Evolutionary conservation across 225 moss, liverwort and hornwort species (phyloP).

Genomic region (Neckera pumila): DNA sequence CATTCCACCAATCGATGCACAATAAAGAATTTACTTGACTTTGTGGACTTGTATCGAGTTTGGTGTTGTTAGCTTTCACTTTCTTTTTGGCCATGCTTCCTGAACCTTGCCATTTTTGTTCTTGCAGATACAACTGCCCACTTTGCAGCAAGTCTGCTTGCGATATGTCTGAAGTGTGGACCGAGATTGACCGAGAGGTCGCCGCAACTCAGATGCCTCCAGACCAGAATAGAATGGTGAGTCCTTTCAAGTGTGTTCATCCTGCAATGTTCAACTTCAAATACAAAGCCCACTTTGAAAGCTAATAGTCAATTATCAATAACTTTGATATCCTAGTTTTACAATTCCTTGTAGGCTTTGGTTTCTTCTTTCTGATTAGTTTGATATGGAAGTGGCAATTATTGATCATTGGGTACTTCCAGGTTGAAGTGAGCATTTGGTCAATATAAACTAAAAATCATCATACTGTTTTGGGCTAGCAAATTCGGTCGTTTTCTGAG

Average conservation of each 20-base stretch:
- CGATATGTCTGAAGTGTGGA: conserved; percentile 45
- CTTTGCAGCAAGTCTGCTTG: conserved; percentile 50
- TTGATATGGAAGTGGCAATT: background rate
- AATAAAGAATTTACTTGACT: too few species aligned
- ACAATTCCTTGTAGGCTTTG: background rate
- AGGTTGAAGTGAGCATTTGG: background rate
- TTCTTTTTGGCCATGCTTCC: background rate
- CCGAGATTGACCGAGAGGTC: conserved; percentile 33
- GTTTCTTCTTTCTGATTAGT: background rate
- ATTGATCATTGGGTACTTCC: background rate
- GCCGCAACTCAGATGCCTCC: conserved; percentile 17
- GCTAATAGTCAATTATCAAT: too few species aligned
- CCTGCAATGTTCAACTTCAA: background rate
- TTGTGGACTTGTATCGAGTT: background rate
- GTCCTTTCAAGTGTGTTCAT: background rate
- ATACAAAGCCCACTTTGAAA: background rate
- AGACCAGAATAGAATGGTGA: conserved; percentile 25
- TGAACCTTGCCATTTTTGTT: background rate
- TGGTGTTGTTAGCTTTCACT: background rate
- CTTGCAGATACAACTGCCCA: conserved; percentile 43
- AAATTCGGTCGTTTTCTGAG: background rate
- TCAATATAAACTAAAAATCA: background rate
- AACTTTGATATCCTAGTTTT: too few species aligned
- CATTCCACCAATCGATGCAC: too few species aligned
- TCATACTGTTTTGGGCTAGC: background rate